Base-by-base conservation (phyloP, 768 basidiomycete genomes). In the Pleurotus pulmonarius region DNA sequence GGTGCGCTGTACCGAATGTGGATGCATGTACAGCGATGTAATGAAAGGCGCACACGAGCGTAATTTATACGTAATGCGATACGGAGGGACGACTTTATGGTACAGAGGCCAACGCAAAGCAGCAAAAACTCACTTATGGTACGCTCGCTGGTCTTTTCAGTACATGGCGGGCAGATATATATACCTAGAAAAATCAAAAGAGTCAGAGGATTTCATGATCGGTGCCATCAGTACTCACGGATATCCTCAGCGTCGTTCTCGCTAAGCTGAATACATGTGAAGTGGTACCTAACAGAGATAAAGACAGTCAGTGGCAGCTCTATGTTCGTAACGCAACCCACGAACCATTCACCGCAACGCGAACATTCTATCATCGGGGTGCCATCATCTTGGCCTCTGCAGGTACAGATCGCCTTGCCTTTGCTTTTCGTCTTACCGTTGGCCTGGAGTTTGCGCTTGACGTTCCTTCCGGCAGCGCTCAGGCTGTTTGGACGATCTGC, bases 291-390 rank as follows among this genome's bases (percentile, higher is more conserved):
- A 53, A 34, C 3, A 25, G 49, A 56, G 57, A 34, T 40, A 38
- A 37, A 24, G 15, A 38, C 5, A 25, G 48, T 46, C 48, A 64
- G 22, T 57, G 25, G 53, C 16, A 16, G 46, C 38, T 29, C n/a
- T 46, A 39, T 43, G 46, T 16, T n/a, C 15, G 43, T 51, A 44
- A 56, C 2, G 53, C 24, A 9, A 69, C 82, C 62, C 61, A 87
- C 75, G 47, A 59, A 77, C 92, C 91, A 92, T 60, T 85, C 85
- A 22, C 73, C 76, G 67, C 92, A 94, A 51, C 79, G 74, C 22
- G 82, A 77, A 65, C 92, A 94, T 37, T 73, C 73, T 48, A 93
- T 85, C 90, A 92, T 92, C 11, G 90, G 90, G 5, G 86, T 79
- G 29, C 88, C 90, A 72, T 91, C 87, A 67, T 92, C 87, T 39